Conservation (phyloP, 495 filamentous ascomycete species). For the Penicillium psychrofluorescens region DNA sequence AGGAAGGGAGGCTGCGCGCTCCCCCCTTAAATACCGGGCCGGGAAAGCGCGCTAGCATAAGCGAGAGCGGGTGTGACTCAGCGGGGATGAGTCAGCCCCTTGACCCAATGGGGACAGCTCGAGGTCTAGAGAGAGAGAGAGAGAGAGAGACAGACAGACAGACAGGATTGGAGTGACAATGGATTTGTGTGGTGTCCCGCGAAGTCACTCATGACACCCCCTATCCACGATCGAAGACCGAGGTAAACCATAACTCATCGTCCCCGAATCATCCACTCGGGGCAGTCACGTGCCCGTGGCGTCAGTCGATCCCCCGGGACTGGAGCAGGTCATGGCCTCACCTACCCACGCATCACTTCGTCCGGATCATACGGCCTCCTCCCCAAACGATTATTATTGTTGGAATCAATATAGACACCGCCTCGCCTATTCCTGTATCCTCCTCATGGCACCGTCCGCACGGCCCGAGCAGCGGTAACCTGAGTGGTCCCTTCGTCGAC, state of each 20-base stretch:
- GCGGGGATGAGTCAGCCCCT: background rate
- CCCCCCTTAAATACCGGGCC: slow-evolving; percentile 14
- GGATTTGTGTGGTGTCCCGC: too few species aligned
- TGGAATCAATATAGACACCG: too few species aligned
- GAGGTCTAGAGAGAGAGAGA: too few species aligned
- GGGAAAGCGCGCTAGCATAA: slow-evolving; percentile 21
- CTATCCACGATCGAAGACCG: too few species aligned
- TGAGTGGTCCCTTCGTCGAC: slow-evolving; percentile 21
- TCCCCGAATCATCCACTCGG: background rate
- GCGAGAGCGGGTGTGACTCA: slow-evolving; percentile 17
- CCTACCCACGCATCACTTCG: background rate
- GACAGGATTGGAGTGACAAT: too few species aligned
- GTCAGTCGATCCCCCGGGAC: slow-evolving; percentile 1
- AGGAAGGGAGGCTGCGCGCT: slow-evolving; percentile 2
- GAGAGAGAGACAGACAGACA: too few species aligned
- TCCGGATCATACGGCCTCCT: too few species aligned
- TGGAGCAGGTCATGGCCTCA: slow-evolving; percentile 6
- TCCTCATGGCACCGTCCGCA: slow-evolving; percentile 8
- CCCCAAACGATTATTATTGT: too few species aligned
- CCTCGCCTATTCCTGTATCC: background rate
- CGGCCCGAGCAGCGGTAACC: slow-evolving; percentile 19
- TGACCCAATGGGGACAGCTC: too few species aligned
- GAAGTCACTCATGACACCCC: too few species aligned
- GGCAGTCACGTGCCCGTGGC: slow-evolving; percentile 14
- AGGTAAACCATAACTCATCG: too few species aligned